Percentiles rank a stretch among this genome's conserved stretches.
phyloP scores from a whole-genome alignment of 441 rosid species.

The Breynia disticha region DNA sequence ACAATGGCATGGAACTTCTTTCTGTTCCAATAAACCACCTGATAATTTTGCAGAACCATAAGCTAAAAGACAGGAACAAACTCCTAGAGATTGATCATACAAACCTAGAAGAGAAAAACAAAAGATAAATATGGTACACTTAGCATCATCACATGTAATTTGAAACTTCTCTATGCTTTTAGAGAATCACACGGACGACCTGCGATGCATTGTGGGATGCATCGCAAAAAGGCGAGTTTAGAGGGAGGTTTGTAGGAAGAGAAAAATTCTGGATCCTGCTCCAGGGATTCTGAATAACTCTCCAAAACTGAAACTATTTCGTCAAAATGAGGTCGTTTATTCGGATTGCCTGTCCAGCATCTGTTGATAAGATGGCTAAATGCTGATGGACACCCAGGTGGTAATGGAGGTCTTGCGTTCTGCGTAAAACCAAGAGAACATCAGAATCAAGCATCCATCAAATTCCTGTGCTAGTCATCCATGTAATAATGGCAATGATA shows the following conservation, averaged over 20 bases:
- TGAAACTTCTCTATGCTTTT: constrained; percentile 15
- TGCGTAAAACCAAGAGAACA: constrained; percentile 21
- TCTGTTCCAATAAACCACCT: constrained; percentile 14
- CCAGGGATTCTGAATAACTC: constrained; percentile 35
- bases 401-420: constrained; percentile 69
- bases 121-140: constrained; percentile 16
- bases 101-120: not conserved
- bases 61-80: not conserved
- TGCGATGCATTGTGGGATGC: constrained; percentile 33
- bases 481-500: too few relatives aligned
- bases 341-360: constrained; percentile 63
- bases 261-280: constrained; percentile 50
- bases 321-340: constrained; percentile 48
- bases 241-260: constrained; percentile 25
- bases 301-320: constrained; percentile 53
- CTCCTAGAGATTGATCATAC: not conserved
- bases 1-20: constrained; percentile 14
- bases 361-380: constrained; percentile 41
- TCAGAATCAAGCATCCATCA: not conserved
- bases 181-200: constrained; percentile 15
- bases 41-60: not conserved
- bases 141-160: constrained; percentile 17
- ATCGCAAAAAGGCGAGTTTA: constrained; percentile 19
- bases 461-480: not conserved
- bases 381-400: constrained; percentile 44